Evolutionary conservation across 352 stramenopile species (phyloP).

Genomic region (Halophytophthora polymorphica): DNA sequence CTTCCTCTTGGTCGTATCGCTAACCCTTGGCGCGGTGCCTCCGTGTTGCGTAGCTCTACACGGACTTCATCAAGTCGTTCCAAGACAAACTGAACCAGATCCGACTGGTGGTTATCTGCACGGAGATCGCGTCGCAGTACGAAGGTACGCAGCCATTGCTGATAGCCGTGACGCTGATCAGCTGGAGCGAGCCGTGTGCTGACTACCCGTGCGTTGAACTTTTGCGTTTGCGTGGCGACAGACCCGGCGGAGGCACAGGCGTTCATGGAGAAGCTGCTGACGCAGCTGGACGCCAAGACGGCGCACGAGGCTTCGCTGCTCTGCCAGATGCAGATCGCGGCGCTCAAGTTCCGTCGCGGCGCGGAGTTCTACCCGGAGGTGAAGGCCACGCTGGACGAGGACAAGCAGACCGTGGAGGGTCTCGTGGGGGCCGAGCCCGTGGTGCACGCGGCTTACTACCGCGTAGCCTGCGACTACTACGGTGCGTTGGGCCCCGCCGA

Average conservation of each 20-base stretch:
- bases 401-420: constrained; percentile 73
- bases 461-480: constrained; percentile 93
- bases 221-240: constrained; percentile 11
- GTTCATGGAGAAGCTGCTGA: constrained; percentile 66
- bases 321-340: constrained; percentile 74
- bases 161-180: neutral
- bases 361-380: constrained; percentile 51
- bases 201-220: constrained; percentile 1
- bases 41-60: constrained; percentile 72
- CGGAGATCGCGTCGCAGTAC: constrained; percentile 82
- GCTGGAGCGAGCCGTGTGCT: constrained; percentile 19
- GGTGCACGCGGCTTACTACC: constrained; percentile 93
- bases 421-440: constrained; percentile 86
- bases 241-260: constrained; percentile 62
- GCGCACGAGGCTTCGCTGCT: constrained; percentile 66
- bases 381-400: constrained; percentile 67
- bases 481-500: constrained; percentile 88
- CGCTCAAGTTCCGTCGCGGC: constrained; percentile 67
- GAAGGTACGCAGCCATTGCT: constrained; percentile 25
- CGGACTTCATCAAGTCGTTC: constrained; percentile 92
- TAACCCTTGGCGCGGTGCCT: neutral
- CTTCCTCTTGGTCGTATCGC: neutral
- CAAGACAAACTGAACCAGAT: constrained; percentile 97
- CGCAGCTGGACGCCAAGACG: constrained; percentile 58
- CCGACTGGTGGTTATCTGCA: constrained; percentile 89